phyloP scores from a whole-genome alignment of 1,284 basidiomycete species.

The Mycosarcoma mackinlayi region DNA sequence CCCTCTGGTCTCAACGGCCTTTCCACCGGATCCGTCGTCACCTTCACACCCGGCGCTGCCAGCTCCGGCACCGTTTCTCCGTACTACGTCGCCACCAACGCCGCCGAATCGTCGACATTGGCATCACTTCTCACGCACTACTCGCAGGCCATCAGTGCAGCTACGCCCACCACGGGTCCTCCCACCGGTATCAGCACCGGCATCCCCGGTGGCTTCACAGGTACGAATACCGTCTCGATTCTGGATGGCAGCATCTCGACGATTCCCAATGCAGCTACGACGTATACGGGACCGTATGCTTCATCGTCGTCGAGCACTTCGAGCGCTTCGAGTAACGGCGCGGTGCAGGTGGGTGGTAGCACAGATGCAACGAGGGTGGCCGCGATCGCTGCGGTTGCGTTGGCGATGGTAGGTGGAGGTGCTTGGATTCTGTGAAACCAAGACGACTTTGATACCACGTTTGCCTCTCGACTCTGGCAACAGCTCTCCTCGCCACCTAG shows the following conservation, averaged over 20 bases:
- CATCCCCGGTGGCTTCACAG: conserved; percentile 36
- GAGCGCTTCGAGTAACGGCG: not conserved
- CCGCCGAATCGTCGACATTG: conserved; percentile 19
- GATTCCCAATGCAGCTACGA: conserved; percentile 45
- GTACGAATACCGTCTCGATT: conserved; percentile 17
- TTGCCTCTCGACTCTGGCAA: too few relatives aligned
- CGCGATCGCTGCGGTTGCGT: not conserved
- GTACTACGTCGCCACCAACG: conserved; percentile 43
- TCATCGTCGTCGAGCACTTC: not conserved
- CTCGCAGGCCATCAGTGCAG: conserved; percentile 35
- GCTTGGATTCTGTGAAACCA: conserved; percentile 17
- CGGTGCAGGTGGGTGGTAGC: not conserved
- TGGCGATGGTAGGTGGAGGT: conserved; percentile 12
- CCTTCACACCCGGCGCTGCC: conserved; percentile 37
- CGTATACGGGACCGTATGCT: conserved; percentile 25
- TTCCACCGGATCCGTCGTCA: conserved; percentile 16
- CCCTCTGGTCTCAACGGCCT: conserved; percentile 28
- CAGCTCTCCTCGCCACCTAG: too few relatives aligned
- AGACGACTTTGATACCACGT: not conserved
- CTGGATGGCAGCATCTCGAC: conserved; percentile 36
- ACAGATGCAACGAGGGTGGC: not conserved
- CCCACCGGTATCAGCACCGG: conserved; percentile 35
- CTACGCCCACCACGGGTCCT: conserved; percentile 37
- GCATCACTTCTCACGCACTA: conserved; percentile 41
- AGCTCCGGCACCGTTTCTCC: conserved; percentile 4